A percentile compares a stretch with the other conserved stretches of the same genome.
phyloP scores from a whole-genome alignment of 1,284 basidiomycete genomes.

The Lignosus rhinocerotis region DNA sequence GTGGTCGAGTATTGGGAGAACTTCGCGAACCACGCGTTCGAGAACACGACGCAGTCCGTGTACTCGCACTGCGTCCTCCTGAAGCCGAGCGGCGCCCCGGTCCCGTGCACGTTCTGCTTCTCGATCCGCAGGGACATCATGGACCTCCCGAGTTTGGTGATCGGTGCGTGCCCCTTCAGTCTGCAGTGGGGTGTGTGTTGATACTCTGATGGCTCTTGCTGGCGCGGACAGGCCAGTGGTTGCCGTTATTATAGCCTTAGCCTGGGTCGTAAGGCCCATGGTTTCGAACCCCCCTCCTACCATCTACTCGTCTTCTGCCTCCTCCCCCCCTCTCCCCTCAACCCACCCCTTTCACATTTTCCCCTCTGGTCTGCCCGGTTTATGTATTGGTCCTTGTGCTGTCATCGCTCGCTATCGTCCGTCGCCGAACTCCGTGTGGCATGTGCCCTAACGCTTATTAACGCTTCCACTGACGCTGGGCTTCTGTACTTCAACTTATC shows the following conservation, averaged over 20 bases:
- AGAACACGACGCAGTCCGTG: slow-evolving; percentile 93
- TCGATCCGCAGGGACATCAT: slow-evolving; percentile 90
- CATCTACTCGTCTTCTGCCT: not conserved
- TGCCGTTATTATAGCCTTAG: slow-evolving; percentile 58
- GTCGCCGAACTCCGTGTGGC: not conserved
- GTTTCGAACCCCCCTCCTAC: slow-evolving; percentile 3
- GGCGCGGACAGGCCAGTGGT: slow-evolving; percentile 62
- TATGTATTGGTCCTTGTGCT: slow-evolving; percentile 1
- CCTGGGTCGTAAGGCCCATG: not conserved
- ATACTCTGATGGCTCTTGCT: not conserved
- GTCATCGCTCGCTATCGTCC: slow-evolving; percentile 11
- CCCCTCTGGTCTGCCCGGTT: not conserved
- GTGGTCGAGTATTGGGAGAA: slow-evolving; percentile 96
- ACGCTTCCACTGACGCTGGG: not conserved
- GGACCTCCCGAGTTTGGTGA: slow-evolving; percentile 84
- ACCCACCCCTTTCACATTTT: not conserved
- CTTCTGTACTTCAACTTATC: not conserved
- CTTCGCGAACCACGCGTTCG: slow-evolving; percentile 92
- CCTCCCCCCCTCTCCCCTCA: no score
- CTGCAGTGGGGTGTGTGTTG: not conserved
- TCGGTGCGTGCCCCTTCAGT: slow-evolving; percentile 50
- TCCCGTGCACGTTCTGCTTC: slow-evolving; percentile 90
- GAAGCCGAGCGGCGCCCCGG: slow-evolving; percentile 79
- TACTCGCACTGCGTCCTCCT: slow-evolving; percentile 88
- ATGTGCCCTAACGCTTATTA: not conserved